Conservation (phyloP, 73 alveolate genomes). For the Tetrahymena elliotti region DNA sequence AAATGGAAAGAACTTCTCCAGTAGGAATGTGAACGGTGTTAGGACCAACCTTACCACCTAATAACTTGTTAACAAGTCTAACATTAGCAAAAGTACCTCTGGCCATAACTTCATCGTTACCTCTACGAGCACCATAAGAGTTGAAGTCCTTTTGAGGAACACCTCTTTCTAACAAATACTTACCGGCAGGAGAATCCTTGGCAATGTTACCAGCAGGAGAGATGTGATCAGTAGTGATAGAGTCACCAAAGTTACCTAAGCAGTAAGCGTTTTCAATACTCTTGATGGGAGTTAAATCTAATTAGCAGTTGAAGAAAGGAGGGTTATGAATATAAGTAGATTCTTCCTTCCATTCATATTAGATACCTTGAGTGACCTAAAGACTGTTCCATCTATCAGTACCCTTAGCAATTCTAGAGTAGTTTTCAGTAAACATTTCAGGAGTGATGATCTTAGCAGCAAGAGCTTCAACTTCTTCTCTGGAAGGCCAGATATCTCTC, state of each 20-base stretch:
- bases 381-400: conserved; percentile 57
- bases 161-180: conserved; percentile 54
- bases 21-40: conserved; percentile 70
- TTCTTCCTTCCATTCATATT: conserved; percentile 52
- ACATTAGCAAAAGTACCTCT: conserved; percentile 88
- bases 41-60: conserved; percentile 64
- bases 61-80: conserved; percentile 67
- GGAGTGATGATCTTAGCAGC: conserved; percentile 49
- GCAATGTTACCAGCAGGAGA: conserved; percentile 90
- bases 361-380: conserved; percentile 48
- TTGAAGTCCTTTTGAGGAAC: conserved; percentile 68
- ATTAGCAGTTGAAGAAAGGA: conserved; percentile 54
- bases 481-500: conserved; percentile 74
- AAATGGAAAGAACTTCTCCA: conserved; percentile 57
- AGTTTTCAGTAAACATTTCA: conserved; percentile 50
- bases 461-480: conserved; percentile 52
- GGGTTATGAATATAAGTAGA: conserved; percentile 68
- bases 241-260: conserved; percentile 74
- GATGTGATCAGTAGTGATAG: conserved; percentile 85
- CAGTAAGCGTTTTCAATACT: conserved; percentile 58
- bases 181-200: conserved; percentile 76
- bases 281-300: conserved; percentile 42
- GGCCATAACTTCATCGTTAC: conserved; percentile 80
- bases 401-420: conserved; percentile 49
- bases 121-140: conserved; percentile 89